Base-by-base conservation (phyloP, 1,139 yeast species). In the Scheffersomyces lignicola region DNA sequence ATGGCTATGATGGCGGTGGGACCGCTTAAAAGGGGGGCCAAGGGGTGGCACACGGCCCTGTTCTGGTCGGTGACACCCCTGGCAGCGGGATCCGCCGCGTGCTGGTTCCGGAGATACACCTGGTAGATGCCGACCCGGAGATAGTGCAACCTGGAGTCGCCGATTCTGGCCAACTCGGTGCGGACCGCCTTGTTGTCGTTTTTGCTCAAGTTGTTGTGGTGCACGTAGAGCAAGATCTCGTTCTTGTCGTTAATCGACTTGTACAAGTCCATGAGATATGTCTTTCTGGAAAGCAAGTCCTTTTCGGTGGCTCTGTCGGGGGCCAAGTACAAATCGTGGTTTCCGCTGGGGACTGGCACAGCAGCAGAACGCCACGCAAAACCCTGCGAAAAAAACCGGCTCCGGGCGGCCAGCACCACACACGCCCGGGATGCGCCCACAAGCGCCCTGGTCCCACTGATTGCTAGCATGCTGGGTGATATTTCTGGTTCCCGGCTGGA, bases 1-100 rank as follows among this genome's bases (percentile, higher is more conserved):
- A 88, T 72, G 15, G 84, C 60, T 37, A 90, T 78, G n/a, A 86
- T 72, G 2, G 92, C 95, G 1, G 96, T 83, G 18, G 97, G 96
- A 5, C 97, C 97, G 43, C 66, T 67, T 40, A 90, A 72, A 42
- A 89, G 69, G 15, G 83, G 80, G 24, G 73, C 57, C 46, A 90
- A 63, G 8, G 95, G 95, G 55, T 87, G 95, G 16, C 52, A 54
- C 7, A 51, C 46, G 50, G 64, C 50, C 52, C 57, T 60, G 62
- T 76, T 70, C 53, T 64, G 65, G 41, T 57, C 42, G 43, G 71
- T 54, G 11, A 82, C 78, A 16, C 74, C 80, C 31, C 62, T 66
- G 38, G 81, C 72, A 2, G 95, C 92, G 4, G 97, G 97, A 54
- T 89, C 95, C 1, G 59, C 59, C 47, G 78, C 83, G 29, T 73